phyloP scores from a whole-genome alignment of 768 basidiomycete species.

The Tephrocybe sp. region DNA sequence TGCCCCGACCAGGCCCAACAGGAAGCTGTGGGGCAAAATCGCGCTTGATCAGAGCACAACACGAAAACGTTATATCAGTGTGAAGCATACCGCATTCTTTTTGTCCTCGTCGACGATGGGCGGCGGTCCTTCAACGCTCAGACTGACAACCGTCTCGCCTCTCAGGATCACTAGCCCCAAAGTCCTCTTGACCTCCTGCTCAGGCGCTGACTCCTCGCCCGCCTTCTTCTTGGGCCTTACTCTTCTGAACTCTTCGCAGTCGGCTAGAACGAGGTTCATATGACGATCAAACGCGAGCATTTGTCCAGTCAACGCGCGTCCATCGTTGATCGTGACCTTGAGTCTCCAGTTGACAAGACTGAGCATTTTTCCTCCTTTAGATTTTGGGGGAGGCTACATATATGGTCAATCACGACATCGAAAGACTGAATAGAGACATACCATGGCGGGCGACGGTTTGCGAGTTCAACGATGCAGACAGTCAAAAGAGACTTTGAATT shows the following conservation, averaged over 20 bases:
- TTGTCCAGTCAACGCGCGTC: conserved; percentile 92
- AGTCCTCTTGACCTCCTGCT: conserved; percentile 94
- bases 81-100: conserved; percentile 64
- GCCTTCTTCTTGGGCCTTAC: conserved; percentile 91
- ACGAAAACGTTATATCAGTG: neutral
- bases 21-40: conserved; percentile 53
- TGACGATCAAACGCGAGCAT: conserved; percentile 99
- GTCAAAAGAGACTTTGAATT: conserved; percentile 11
- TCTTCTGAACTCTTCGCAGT: conserved; percentile 96
- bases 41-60: conserved; percentile 1
- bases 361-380: conserved; percentile 98
- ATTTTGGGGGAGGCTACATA: conserved; percentile 89
- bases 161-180: conserved; percentile 96
- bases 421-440: conserved; percentile 23
- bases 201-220: conserved; percentile 72
- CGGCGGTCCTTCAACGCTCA: conserved; percentile 94
- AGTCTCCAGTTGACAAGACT: conserved; percentile 97
- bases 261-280: conserved; percentile 98
- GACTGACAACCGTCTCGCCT: conserved; percentile 94
- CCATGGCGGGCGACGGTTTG: conserved; percentile 53
- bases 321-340: conserved; percentile 96
- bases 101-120: conserved; percentile 89
- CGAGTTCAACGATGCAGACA: conserved; percentile 16
- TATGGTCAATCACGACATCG: conserved; percentile 15
- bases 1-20: conserved; percentile 89